Evolutionary conservation across 202 grass and related monocot genomes (phyloP), one percentile per base, ranked within the genome.

Genomic region (Zizania palustris): DNA sequence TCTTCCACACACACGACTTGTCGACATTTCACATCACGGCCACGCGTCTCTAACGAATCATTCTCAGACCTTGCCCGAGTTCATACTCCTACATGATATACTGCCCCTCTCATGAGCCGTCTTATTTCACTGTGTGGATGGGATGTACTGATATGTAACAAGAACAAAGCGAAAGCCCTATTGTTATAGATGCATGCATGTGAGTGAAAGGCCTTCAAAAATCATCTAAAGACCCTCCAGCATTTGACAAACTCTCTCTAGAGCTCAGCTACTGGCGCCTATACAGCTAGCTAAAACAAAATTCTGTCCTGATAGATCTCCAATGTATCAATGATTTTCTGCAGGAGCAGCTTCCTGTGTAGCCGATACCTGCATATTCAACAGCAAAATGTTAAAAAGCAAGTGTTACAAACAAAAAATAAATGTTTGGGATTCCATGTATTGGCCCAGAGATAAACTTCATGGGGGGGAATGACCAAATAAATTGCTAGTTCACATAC

Each of bases 291-390:
- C 86, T 92, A 97, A 78, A 91, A 97, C 55, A 97, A 40, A 77
- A 97, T 84, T 10, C 73, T 91, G 16, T 93, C 84, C 75, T 93
- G 88, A 10, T 97, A 97, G 49, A 93, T 81, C 21, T 93, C 84
- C 72, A 97, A 80, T 54, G 90, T 73, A 13, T 89, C 86, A 2
- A 93, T 97, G 62, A 93, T 77, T 77, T 93, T 97, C 63, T 84
- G 67, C 1, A 93, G 44, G 7, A 96, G 86, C 77, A 92, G 66
- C 74, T 97, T 97, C 71, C 89, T 72, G n/a, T 97, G 91, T 59
- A 97, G 76, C 13, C 91, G 84, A 76, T 94, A 97, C 82, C 95
- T 97, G 83, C 34, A 14, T n/a, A 36, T 79, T 28, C 36, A 44
- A 44, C 36, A 49, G 65, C 41, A 81, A 7, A 43, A 61, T 38